Evolutionary conservation across 768 basidiomycete species (phyloP), one percentile per base, ranked within the genome.

Genomic region (Gyrodon lividus): DNA sequence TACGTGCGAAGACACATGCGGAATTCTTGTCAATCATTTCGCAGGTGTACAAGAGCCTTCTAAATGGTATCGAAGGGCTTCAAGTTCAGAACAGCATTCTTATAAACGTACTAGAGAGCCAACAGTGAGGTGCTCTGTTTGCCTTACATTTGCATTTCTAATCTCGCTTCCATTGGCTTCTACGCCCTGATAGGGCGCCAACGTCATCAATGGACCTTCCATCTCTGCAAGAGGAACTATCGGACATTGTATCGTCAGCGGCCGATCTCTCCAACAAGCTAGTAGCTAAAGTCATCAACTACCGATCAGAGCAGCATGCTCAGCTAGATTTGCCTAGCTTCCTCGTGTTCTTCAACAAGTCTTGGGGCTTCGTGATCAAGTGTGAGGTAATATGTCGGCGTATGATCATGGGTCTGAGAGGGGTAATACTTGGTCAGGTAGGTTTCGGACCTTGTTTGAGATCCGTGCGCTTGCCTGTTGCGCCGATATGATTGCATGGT

Each of bases 331-430:
- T 98, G 30, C 71, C 77, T 4, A 82, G 86, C 40, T 98, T 98
- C 71, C 73, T 91, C 30, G 77, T 75, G 10, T 76, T 98, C 51
- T 96, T 95, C 75, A 85, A 87, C 48, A 78, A 82, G 58, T 85
- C 89, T 2, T 98, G 96, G 96, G 70, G 77, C 22, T 98, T 98
- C 59, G 92, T 98, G 8, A 79, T 97, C 22, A 78, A 77, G 57
- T 92, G 90, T 62, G 96, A 99, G 66, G 81, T 85, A 24, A 74
- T 97, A 24, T 91, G 88, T 56, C 78, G 84, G 48, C 77, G 87
- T 58, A 98, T 98, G 92, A 94, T 98, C 51, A 91, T 98, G 50
- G 88, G 92, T 6, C 73, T 98, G 28, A 75, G 97, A 51, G 95
- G 94, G 5, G 88, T 83, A 2, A 80, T 93, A 45, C 84, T 95